Conservation (phyloP, 306 rosid species). For the Prunus dulcis region DNA sequence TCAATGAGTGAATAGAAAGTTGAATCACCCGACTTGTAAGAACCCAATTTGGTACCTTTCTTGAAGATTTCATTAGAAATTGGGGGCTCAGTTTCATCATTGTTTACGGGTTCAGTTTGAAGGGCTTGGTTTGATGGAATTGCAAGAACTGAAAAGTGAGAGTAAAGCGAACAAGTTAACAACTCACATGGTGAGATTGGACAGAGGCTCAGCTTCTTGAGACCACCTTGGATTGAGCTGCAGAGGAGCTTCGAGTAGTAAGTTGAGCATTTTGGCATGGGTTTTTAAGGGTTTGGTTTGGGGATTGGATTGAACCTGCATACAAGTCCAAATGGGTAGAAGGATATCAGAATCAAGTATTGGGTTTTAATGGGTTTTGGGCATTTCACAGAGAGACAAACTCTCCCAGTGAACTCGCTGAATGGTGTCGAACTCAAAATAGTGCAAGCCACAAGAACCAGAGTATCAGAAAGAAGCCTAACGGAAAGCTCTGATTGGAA, state of each 20-base stretch:
- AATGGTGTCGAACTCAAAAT: neutral
- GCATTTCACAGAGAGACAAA: neutral
- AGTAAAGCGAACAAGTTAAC: slow-evolving; percentile 16
- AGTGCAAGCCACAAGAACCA: neutral
- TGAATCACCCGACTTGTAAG: slow-evolving; percentile 74
- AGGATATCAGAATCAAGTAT: neutral
- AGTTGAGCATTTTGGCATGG: slow-evolving; percentile 53
- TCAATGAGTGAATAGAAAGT: slow-evolving; percentile 72
- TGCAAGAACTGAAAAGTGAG: slow-evolving; percentile 23
- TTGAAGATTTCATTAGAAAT: slow-evolving; percentile 55
- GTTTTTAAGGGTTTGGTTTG: slow-evolving; percentile 13
- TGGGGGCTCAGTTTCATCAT: slow-evolving; percentile 32
- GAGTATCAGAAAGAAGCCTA: neutral
- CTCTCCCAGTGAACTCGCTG: neutral
- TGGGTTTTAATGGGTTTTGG: neutral
- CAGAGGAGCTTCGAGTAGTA: slow-evolving; percentile 33
- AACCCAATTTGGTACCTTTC: slow-evolving; percentile 52
- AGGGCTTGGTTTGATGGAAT: slow-evolving; percentile 22
- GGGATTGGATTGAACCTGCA: neutral
- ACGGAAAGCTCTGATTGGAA: neutral
- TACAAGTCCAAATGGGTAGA: neutral
- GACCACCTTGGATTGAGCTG: slow-evolving; percentile 22
- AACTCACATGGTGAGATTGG: slow-evolving; percentile 27
- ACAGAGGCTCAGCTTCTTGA: slow-evolving; percentile 10
- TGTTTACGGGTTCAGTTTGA: neutral